Evolutionary conservation across 768 basidiomycete species (phyloP), one percentile per base, ranked within the genome.

Genomic region (Naganishia onofrii): DNA sequence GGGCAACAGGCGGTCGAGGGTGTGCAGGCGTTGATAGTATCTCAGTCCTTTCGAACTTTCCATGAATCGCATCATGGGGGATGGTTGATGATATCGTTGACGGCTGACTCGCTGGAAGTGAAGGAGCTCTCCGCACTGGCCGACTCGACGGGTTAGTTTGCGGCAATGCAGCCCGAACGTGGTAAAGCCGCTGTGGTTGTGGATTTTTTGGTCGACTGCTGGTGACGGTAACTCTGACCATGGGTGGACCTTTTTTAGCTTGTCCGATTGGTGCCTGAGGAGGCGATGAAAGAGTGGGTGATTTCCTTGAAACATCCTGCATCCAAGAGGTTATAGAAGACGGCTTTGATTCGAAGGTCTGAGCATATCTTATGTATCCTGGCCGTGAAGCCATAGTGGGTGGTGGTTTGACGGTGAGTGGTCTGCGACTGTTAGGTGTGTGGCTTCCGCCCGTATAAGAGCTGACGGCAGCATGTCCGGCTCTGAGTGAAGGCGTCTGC

Each of bases 61-160:
- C 57, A 58, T 58, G 57, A 58, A 36, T 58, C 21, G 57, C 57
- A 38, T 58, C 31, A 8, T 31, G 15, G 19, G 57, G 57, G 3
- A 58, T 58, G 3, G n/a, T 58, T 2, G 57, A 58, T 1, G 57
- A 36, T 23, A 36, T n/a, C n/a, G 57, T 58, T 2, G 34, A 58
- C n/a, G n/a, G 21, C 7, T n/a, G 34, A 31, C 9, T 32, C 1
- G 31, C 7, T 6, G n/a, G 57, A 38, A 17, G 32, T n/a, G 57
- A 31, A 3, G 5, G 57, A 38, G n/a, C n/a, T 34, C 34, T 15
- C 31, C 8, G 21, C 29, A 12, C 12, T 4, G 31, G n/a, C 21
- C 7, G 54, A 21, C 23, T 28, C n/a, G n/a, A n/a, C n/a, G n/a
- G n/a, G n/a, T n/a, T n/a, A n/a, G n/a, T n/a, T n/a, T n/a, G n/a